Base-by-base conservation (phyloP, 495 filamentous ascomycete species). In the Paragyromitra xinjiangensis region DNA sequence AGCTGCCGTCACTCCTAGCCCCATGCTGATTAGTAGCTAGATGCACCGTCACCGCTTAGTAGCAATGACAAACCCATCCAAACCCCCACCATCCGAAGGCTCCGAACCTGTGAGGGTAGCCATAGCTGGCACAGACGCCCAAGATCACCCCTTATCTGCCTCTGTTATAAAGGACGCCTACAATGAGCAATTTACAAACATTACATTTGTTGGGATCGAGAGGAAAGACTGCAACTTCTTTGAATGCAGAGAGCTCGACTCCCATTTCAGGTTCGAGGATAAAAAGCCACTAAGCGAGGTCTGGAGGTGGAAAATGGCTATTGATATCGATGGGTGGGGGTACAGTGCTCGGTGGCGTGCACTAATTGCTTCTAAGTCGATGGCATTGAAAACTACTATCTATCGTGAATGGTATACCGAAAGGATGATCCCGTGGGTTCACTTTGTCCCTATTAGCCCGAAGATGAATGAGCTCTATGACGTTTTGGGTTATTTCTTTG, bases 351-450 rank as follows among this genome's bases (percentile, higher is more conserved):
- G 88, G 0, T 90, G 83, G 77, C 85, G 86, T 71, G 84, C 83
- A 14, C 83, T 89, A 6, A 82, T 89, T 3, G 83, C 84, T 6
- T 86, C 84, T 0, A 78, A 81, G 12, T 83, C 83, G 19, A 75
- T 81, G 1, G 84, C 84, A 2, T 73, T 90, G 24, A 89, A 88
- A 71, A 83, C 86, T 68, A 88, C 84, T 0, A 59, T 88, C 3
- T 82, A 88, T 14, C 81, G 84, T n/a, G 88, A 90, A 80, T 89
- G 88, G 88, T 88, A 89, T 71, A 87, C 88, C 65, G 86, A 87
- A 9, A 83, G 88, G 6, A 82, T 89, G 22, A 53, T 85, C 14
- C 86, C 88, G 0, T 89, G 88, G 88, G 81, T 87, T 14, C 88
- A 89, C 73, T 89, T 86, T 64, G 83, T 89, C 40, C 86, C 86